Evolutionary conservation across 371 early-diverging fungal species (phyloP), one percentile per base, ranked within the genome.

Genomic region (Mucor plumbeus): DNA sequence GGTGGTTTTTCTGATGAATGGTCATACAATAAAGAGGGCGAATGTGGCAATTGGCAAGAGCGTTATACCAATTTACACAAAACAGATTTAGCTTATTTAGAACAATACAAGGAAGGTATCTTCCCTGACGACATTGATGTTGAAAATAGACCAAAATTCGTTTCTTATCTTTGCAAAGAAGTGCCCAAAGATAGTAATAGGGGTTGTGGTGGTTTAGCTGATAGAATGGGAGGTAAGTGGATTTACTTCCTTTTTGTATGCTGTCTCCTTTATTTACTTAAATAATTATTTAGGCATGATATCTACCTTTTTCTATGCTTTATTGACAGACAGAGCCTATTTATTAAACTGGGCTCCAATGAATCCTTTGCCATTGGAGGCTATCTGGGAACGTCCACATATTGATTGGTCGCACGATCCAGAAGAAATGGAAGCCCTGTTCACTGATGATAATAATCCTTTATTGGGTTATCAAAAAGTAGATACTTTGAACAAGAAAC

Each of bases 171-270:
- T 17, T 84, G 83, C 57, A 59, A 69, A 62, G 78, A 77, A 48
- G 79, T 80, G 50, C 76, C 78, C 7, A 48, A 59, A 19, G 62
- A 77, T 57, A 72, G 83, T 33, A 77, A 76, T 34, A 74, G 79
- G 48, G 82, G 84, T 17, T 84, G 84, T 64, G 84, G 83, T 61
- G 83, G 83, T 44, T 61, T 83, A 21, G 83, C 81, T 14, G 83
- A 83, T 66, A 69, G 83, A 64, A 80, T 83, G 81, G 77, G 72
- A 48, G 83, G 82, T 82, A 77, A 69, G 36, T 36, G 19, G 40
- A 44, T 5, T 26, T 19, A 17, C 59, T 36, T 43, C 19, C 67
- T n/a, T 55, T 53, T 15, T n/a, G 3, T 26, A 26, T 26, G 3
- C 3, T 26, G 26, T 26, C 33, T 64, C 26, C 19, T 36, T 36